Conservation (phyloP, 768 basidiomycete species). For the Tricholoma hemisulphureum region DNA sequence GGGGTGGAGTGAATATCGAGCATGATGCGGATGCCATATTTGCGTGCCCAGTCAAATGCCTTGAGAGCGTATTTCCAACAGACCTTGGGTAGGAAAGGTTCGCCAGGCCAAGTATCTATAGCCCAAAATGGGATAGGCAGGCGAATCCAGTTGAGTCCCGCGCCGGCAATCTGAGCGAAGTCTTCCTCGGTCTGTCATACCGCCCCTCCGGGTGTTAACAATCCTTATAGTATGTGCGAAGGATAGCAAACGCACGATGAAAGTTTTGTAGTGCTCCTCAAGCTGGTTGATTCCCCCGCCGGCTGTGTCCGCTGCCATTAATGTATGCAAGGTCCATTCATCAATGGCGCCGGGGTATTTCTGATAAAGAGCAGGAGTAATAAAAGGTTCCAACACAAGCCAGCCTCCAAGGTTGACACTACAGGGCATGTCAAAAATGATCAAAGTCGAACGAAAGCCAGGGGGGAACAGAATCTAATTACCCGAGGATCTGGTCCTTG, state of each 20-base stretch:
- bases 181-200: constrained; percentile 66
- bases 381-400: constrained; percentile 63
- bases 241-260: constrained; percentile 52
- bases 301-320: constrained; percentile 47
- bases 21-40: constrained; percentile 81
- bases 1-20: constrained; percentile 79
- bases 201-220: neutral
- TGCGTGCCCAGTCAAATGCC: constrained; percentile 76
- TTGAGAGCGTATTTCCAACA: constrained; percentile 78
- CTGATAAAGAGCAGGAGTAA: constrained; percentile 57
- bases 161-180: constrained; percentile 69
- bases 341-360: constrained; percentile 54
- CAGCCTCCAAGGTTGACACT: constrained; percentile 67
- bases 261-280: constrained; percentile 70
- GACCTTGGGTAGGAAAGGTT: constrained; percentile 71
- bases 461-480: constrained; percentile 15
- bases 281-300: constrained; percentile 46
- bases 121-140: constrained; percentile 85
- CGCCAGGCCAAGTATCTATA: constrained; percentile 69
- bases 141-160: constrained; percentile 81
- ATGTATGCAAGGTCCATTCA: constrained; percentile 62
- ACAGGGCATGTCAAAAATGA: neutral
- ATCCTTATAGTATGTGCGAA: neutral
- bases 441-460: neutral
- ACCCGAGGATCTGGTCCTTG: constrained; percentile 51